Evolutionary conservation across 2,329 filamentous ascomycete genomes (phyloP), one percentile per base, ranked within the genome.

Genomic region (Simplicillium sp.): DNA sequence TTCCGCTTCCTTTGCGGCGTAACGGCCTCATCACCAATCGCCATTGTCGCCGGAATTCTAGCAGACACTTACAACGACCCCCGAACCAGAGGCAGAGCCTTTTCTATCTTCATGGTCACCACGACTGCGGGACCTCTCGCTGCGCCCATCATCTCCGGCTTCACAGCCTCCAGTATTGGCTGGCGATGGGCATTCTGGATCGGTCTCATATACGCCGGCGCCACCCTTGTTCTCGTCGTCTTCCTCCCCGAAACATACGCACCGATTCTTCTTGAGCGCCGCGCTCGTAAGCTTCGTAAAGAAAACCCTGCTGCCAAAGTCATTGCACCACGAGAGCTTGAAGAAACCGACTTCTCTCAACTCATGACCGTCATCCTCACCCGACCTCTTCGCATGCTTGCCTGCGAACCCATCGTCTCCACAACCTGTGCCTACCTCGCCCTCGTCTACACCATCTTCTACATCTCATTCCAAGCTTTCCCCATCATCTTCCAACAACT

Each of bases 381-480:
- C 1, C 66, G 85, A 1, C 85, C 86, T 0, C 58, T 88, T 6
- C 71, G 80, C 18, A 90, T 90, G 85, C 66, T 83, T 28, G 35
- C 74, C 38, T 80, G 73, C 34, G 86, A 92, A 54, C 79, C 82
- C 37, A 83, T 90, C 38, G 83, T 90, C 7, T 67, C 80, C 17
- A 81, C 78, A 37, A 77, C 74, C 1, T 87, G 80, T 56, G 54
- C 76, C 53, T 89, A 87, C 57, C 67, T 88, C 11, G 78, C 84
- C 29, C 66, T 89, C 20, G 71, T 79, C 29, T 89, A 87, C 54
- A 73, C 66, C 37, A 73, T 75, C 48, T 75, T 75, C 53, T 75
- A 76, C 67, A 84, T 89, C 61, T 87, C 79, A 54, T 87, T 90
- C 50, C 78, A 87, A 56, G 81, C 82, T 3, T 89, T 82, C 55